These are phyloP conservation scores for Penicillium psychrofluorescens DNA, from an alignment of 495 filamentous ascomycete genomes.

Conservation along the genomic window DNA sequence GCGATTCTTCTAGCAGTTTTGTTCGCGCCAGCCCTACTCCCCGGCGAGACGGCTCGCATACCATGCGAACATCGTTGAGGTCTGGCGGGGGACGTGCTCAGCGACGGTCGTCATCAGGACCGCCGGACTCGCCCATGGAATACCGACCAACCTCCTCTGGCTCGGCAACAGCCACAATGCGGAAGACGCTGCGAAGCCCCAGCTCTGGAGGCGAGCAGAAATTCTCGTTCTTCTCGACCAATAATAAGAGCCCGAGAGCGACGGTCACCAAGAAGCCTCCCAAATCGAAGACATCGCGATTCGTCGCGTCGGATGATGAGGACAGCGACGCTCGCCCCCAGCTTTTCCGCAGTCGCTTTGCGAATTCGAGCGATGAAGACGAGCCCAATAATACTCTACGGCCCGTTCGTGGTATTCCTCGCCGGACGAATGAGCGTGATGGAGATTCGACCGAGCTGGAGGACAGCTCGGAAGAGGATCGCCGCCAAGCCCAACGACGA, in stretches of 20 bases:
- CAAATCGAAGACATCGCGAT: conserved; percentile 27
- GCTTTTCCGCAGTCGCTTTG: conserved; percentile 62
- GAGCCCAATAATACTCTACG: conserved; percentile 35
- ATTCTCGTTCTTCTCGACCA: conserved; percentile 40
- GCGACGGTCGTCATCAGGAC: conserved; percentile 18
- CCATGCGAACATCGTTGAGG: conserved; percentile 53
- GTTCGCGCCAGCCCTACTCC: conserved; percentile 35
- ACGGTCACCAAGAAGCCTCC: conserved; percentile 20
- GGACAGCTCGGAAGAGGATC: conserved; percentile 48
- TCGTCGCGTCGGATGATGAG: conserved; percentile 70
- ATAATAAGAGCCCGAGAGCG: conserved; percentile 33
- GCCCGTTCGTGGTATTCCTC: conserved; percentile 60
- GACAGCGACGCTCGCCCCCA: conserved; percentile 36
- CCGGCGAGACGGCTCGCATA: conserved; percentile 28
- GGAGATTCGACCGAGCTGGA: conserved; percentile 66
- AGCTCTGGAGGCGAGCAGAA: conserved; percentile 20
- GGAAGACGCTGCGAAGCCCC: conserved; percentile 43
- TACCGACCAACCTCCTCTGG: conserved; percentile 26
- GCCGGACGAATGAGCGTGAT: conserved; percentile 39
- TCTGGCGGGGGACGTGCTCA: conserved; percentile 16
- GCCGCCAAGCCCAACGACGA: conserved; percentile 5
- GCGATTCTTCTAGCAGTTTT: conserved; percentile 59
- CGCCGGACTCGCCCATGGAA: conserved; percentile 22
- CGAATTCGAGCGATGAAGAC: conserved; percentile 76
- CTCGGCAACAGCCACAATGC: conserved; percentile 30